These are phyloP conservation scores for Wilcoxina mikolae DNA, from an alignment of 495 filamentous ascomycete genomes.

Conservation along the genomic window DNA sequence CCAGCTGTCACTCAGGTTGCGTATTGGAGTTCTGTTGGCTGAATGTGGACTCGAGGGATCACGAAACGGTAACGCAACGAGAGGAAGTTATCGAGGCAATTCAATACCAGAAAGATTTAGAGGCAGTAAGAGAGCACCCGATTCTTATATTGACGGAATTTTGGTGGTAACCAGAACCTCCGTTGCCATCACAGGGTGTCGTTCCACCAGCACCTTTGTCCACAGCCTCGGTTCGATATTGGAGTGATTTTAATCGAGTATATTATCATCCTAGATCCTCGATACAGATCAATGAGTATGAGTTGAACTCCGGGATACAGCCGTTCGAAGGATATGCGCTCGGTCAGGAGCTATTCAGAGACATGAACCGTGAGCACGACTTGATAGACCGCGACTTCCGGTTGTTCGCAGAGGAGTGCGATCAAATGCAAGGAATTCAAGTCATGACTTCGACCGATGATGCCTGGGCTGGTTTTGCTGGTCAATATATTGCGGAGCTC, in stretches of 20 bases:
- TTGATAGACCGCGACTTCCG: slow-evolving; percentile 77
- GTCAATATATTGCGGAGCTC: slow-evolving; percentile 62
- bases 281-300: slow-evolving; percentile 76
- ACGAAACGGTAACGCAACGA: slow-evolving; percentile 49
- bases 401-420: slow-evolving; percentile 79
- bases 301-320: slow-evolving; percentile 56
- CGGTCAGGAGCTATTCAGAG: slow-evolving; percentile 69
- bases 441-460: slow-evolving; percentile 66
- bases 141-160: slow-evolving; percentile 44
- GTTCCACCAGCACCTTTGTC: slow-evolving; percentile 44
- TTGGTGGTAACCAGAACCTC: slow-evolving; percentile 68
- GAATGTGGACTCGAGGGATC: slow-evolving; percentile 38
- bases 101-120: slow-evolving; percentile 63
- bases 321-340: slow-evolving; percentile 70
- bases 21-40: not conserved
- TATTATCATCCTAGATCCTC: slow-evolving; percentile 87
- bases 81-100: slow-evolving; percentile 50
- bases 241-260: slow-evolving; percentile 85
- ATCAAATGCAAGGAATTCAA: slow-evolving; percentile 79
- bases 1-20: slow-evolving; percentile 41
- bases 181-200: slow-evolving; percentile 53
- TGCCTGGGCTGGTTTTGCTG: slow-evolving; percentile 83
- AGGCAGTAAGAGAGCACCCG: slow-evolving; percentile 41
- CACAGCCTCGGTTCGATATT: slow-evolving; percentile 64
- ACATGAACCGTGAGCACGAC: slow-evolving; percentile 70